phyloP scores from a whole-genome alignment of 768 basidiomycete genomes.

The Pisolithus orientalis region DNA sequence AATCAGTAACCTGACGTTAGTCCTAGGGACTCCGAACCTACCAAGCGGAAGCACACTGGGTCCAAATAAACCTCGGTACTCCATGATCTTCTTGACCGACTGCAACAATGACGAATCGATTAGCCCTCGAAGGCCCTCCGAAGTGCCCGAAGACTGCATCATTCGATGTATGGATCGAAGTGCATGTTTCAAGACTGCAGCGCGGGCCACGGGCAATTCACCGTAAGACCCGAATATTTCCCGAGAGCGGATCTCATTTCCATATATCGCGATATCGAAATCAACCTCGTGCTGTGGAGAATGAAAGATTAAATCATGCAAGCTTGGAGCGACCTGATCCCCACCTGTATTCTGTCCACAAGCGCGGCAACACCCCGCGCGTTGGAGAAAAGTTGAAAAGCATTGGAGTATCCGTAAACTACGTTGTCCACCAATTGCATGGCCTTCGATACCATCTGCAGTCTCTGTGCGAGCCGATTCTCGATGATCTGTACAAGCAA shows the following conservation, averaged over 20 bases:
- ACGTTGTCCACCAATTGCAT: conserved; percentile 92
- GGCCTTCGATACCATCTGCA: conserved; percentile 79
- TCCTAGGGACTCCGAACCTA: conserved; percentile 30
- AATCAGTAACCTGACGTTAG: neutral
- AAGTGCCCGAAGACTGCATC: conserved; percentile 93
- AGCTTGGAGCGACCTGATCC: conserved; percentile 12
- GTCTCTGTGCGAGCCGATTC: conserved; percentile 60
- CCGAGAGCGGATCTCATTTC: conserved; percentile 34
- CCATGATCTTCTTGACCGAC: conserved; percentile 84
- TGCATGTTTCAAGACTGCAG: conserved; percentile 83
- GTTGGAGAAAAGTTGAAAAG: conserved; percentile 81
- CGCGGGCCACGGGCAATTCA: conserved; percentile 61
- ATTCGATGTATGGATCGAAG: conserved; percentile 91
- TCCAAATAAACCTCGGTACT: conserved; percentile 78
- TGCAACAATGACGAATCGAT: conserved; percentile 85
- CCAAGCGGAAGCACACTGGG: conserved; percentile 80
- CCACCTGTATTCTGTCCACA: conserved; percentile 82
- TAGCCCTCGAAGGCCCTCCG: conserved; percentile 89
- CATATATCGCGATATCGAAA: conserved; percentile 53
- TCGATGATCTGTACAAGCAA: conserved; percentile 86
- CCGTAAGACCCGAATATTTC: conserved; percentile 51
- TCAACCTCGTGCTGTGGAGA: conserved; percentile 58
- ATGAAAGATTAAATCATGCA: conserved; percentile 6
- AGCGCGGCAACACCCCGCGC: conserved; percentile 80
- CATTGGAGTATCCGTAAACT: conserved; percentile 82